phyloP scores from a whole-genome alignment of 495 filamentous ascomycete genomes.

The Friedmanniomyces endolithicus region DNA sequence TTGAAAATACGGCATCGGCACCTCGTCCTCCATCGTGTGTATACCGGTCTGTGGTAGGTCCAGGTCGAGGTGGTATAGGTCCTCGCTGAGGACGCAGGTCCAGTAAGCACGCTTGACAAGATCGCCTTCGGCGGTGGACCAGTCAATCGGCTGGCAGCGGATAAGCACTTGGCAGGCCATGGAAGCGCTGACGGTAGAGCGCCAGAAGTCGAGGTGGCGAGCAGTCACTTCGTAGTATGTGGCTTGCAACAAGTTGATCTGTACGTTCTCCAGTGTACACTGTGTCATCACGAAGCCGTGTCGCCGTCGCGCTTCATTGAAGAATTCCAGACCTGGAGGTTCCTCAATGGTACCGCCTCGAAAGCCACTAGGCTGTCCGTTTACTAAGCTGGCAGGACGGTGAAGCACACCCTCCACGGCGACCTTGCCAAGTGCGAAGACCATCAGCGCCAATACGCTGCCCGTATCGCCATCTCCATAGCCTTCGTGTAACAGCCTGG shows the following conservation, averaged over 20 bases:
- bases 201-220: constrained; percentile 43
- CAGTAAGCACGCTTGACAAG: constrained; percentile 44
- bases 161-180: constrained; percentile 41
- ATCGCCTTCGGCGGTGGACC: constrained; percentile 37
- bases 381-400: constrained; percentile 31
- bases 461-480: constrained; percentile 36
- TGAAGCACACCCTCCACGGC: constrained; percentile 39
- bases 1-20: constrained; percentile 41
- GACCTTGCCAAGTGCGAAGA: constrained; percentile 45
- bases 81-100: constrained; percentile 48
- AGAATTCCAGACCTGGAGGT: constrained; percentile 45
- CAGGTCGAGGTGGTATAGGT: constrained; percentile 43
- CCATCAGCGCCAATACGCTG: constrained; percentile 42
- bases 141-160: constrained; percentile 38
- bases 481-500: constrained; percentile 35
- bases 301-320: constrained; percentile 47
- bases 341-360: constrained; percentile 36
- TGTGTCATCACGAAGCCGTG: constrained; percentile 45
- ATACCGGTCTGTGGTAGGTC: constrained; percentile 45
- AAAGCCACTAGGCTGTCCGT: constrained; percentile 40
- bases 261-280: constrained; percentile 45
- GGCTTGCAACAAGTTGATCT: constrained; percentile 38
- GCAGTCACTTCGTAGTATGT: constrained; percentile 17
- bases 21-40: constrained; percentile 35
- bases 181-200: constrained; percentile 40